These are phyloP conservation scores for Cadophora gregata DNA, from an alignment of 2,329 filamentous ascomycete genomes.

Conservation along the genomic window DNA sequence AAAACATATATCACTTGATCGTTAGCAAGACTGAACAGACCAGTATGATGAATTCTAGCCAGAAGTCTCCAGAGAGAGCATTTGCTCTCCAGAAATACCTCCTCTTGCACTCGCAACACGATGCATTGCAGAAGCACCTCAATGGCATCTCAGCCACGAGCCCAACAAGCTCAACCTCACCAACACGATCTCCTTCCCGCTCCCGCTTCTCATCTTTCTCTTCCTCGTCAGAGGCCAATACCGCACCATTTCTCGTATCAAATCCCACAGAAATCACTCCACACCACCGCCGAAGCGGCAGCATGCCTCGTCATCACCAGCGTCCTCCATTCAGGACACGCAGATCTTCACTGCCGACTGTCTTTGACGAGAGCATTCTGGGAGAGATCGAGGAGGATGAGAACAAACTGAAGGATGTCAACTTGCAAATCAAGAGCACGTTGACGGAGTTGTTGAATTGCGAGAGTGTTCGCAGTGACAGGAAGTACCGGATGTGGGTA, in stretches of 20 bases:
- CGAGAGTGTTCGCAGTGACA: constrained; percentile 53
- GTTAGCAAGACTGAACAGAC: background rate
- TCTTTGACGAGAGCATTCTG: constrained; percentile 36
- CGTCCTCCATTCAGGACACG: constrained; percentile 24
- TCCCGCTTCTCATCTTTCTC: constrained; percentile 34
- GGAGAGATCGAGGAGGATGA: constrained; percentile 40
- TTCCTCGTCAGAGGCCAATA: constrained; percentile 31
- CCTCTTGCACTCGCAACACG: constrained; percentile 45
- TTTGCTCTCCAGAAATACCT: constrained; percentile 47
- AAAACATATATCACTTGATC: constrained; percentile 12
- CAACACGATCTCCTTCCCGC: constrained; percentile 22
- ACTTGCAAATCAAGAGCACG: constrained; percentile 58
- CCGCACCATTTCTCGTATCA: constrained; percentile 8
- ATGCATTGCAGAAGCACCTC: constrained; percentile 44
- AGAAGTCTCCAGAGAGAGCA: constrained; percentile 40
- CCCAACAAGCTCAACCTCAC: constrained; percentile 20
- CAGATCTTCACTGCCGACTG: constrained; percentile 37
- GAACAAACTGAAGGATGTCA: constrained; percentile 53
- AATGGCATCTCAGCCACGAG: constrained; percentile 33
- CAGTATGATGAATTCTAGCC: constrained; percentile 29
- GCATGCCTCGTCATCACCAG: constrained; percentile 17
- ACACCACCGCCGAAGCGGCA: constrained; percentile 27
- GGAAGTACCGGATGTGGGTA: constrained; percentile 55
- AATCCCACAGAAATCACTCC: constrained; percentile 18
- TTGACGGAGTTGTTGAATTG: constrained; percentile 61